Base-by-base conservation (phyloP, 768 basidiomycete species). In the Suillus sp. region DNA sequence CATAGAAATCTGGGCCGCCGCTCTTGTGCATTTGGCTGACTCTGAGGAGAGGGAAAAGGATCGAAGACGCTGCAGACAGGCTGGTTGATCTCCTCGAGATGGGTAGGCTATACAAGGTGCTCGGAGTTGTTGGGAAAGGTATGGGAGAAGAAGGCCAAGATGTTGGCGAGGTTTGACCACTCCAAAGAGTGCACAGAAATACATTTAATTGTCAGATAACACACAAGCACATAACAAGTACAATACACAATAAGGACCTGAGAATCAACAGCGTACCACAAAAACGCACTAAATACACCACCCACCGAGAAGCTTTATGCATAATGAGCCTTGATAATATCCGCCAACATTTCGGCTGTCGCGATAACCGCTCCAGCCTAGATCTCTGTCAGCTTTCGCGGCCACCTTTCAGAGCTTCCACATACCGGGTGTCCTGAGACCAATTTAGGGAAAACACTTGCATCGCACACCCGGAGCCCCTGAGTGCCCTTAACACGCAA, bases 401-500 rank as follows among this genome's bases (percentile, higher is more conserved):
- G n/a, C 9, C 4, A 53, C 14, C 37, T n/a, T 50, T 37, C 54
- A 42, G 14, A 18, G 18, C n/a, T 27, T 30, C 13, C 6, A 74
- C 78, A 63, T 54, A 81, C 81, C 68, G 82, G 81, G 61, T 84
- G 83, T 25, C 81, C 80, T 1, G 80, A 73, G 0, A 79, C 67
- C 59, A 83, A 70, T 40, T 71, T 77, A 48, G 84, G 81, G 62
- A 78, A 78, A 30, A 83, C 67, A 13, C 78, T 79, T 50, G 81
- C 82, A 65, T 85, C 84, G 20, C 74, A 82, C 16, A 85, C 75
- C 20, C 84, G 63, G 54, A 85, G 73, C 55, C 78, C 75, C 59
- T 69, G 67, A 5, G 76, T 67, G 4, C 83, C 84, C 45, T 82
- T 74, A 40, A 86, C 82, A 27, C 71, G 65, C 63, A 85, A 63